Evolutionary conservation across 768 basidiomycete genomes (phyloP), one percentile per base, ranked within the genome.

Genomic region (Psilocybe cyanescens): DNA sequence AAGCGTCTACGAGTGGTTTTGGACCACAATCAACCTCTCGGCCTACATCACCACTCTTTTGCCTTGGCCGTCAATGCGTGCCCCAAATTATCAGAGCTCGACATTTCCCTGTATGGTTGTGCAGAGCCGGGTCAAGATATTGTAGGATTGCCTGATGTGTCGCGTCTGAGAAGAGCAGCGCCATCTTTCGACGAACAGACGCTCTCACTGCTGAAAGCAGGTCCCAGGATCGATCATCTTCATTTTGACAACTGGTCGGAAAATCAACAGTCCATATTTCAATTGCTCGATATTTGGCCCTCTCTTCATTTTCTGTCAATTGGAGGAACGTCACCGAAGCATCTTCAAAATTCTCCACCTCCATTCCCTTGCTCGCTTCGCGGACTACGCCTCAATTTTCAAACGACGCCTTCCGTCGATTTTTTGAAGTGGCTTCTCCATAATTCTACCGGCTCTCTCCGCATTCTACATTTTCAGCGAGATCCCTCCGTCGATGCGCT

Each of bases 231-330:
- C 63, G 75, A 80, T 31, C 73, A 79, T 4, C 78, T 92, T 4
- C 81, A 82, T 57, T 87, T 92, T 67, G 83, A 81, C 69, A 91
- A 92, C 69, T 91, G 88, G 88, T 86, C 90, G 9, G 83, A 86
- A 62, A 86, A 88, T 68, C 73, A 79, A 53, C 73, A 83, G 44
- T 75, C 82, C 14, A 74, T 91, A 55, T 74, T 79, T 50, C 86
- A 89, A 71, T 81, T 92, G 44, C 83, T 91, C 63, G 80, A 83
- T 55, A 75, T 87, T 58, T 91, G 86, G 84, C 81, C 88, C 2
- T 76, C 80, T 14, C 74, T 92, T 58, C 76, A 75, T 56, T 80
- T 81, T 19, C 81, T 92, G 35, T 77, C 81, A 54, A 78, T 89
- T 45, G 81, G 83, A 59, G 89, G 88, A 33, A 83, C 83, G n/a